These are phyloP conservation scores for Discostella stelligeroides DNA, from an alignment of 108 stramenopile genomes.

Conservation along the genomic window DNA sequence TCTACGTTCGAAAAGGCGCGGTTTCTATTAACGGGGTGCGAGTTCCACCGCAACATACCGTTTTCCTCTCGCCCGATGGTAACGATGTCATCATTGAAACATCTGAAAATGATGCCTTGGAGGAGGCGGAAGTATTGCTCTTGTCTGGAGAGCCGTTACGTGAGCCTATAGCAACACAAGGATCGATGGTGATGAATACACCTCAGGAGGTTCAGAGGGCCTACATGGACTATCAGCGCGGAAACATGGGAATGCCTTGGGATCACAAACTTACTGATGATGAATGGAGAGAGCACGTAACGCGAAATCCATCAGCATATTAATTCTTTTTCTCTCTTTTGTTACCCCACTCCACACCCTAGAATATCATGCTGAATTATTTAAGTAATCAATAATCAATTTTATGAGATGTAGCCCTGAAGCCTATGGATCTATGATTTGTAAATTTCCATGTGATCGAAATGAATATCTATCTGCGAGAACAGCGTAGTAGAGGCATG, in stretches of 20 bases:
- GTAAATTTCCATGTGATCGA: conserved; percentile 46
- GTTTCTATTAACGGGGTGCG: conserved; percentile 25
- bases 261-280: conserved; percentile 61
- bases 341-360: too few relatives aligned
- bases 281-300: conserved; percentile 75
- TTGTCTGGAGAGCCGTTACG: conserved; percentile 63
- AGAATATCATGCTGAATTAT: too few relatives aligned
- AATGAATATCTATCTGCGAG: conserved; percentile 39
- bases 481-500: conserved; percentile 20
- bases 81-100: conserved; percentile 29
- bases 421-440: too few relatives aligned
- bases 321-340: too few relatives aligned
- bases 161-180: conserved; percentile 73
- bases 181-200: conserved; percentile 83
- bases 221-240: conserved; percentile 72
- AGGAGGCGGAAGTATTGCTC: conserved; percentile 67
- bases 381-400: too few relatives aligned
- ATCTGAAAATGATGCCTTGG: conserved; percentile 19
- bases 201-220: conserved; percentile 63
- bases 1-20: conserved; percentile 70
- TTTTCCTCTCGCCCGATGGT: conserved; percentile 46
- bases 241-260: conserved; percentile 77
- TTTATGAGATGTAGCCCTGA: too few relatives aligned
- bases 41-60: conserved; percentile 61
- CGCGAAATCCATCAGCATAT: conserved; percentile 59